These are phyloP conservation scores for Macrocybe gigantea DNA, from an alignment of 768 basidiomycete genomes.

Conservation along the genomic window DNA sequence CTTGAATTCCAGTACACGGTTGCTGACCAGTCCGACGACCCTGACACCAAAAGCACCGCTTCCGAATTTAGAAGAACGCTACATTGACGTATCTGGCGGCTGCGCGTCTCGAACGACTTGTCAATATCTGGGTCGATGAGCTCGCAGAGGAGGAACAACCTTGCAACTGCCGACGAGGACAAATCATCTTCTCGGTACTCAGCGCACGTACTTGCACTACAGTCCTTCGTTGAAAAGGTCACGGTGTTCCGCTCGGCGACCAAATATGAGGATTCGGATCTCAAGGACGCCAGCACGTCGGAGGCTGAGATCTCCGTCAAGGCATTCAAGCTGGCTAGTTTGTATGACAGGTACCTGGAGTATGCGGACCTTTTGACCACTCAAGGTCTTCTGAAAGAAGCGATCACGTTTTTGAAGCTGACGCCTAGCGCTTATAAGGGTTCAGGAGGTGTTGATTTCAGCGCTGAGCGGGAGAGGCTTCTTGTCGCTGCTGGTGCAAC, in stretches of 20 bases:
- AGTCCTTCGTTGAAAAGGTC: slow-evolving; percentile 95
- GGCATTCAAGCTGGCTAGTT: slow-evolving; percentile 73
- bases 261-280: slow-evolving; percentile 69
- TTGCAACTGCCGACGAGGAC: slow-evolving; percentile 33
- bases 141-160: slow-evolving; percentile 75
- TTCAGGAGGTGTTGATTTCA: slow-evolving; percentile 33
- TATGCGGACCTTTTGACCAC: slow-evolving; percentile 89
- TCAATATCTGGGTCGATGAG: slow-evolving; percentile 91
- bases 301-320: slow-evolving; percentile 41
- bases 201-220: slow-evolving; percentile 79
- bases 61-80: slow-evolving; percentile 74
- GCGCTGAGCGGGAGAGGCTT: slow-evolving; percentile 33
- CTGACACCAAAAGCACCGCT: slow-evolving; percentile 35
- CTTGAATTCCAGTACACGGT: slow-evolving; percentile 81
- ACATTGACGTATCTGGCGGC: slow-evolving; percentile 93
- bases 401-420: slow-evolving; percentile 70
- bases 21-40: slow-evolving; percentile 41
- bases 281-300: slow-evolving; percentile 27
- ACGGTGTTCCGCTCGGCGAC: slow-evolving; percentile 89
- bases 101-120: slow-evolving; percentile 77
- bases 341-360: slow-evolving; percentile 94
- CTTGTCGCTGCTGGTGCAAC: slow-evolving; percentile 22
- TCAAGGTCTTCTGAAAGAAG: slow-evolving; percentile 86
- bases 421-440: slow-evolving; percentile 79
- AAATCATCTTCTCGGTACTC: slow-evolving; percentile 58